Base-by-base conservation (phyloP, 2,329 filamentous ascomycete species). In the Thielaviopsis populi region DNA sequence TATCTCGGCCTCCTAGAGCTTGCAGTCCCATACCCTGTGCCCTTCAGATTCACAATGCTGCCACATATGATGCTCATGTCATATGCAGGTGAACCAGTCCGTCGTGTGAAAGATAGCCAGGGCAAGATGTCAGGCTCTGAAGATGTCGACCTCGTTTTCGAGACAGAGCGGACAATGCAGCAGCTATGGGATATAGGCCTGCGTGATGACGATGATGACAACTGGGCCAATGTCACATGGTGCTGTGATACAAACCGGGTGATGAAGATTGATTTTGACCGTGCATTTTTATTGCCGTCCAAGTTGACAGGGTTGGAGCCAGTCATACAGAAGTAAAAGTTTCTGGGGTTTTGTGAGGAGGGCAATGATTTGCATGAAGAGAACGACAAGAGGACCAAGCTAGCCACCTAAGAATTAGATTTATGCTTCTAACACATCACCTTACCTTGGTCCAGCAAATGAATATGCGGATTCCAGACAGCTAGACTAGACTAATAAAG, bases 1-100 rank as follows among this genome's bases (percentile, higher is more conserved):
- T 19, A 54, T 13, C 50, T 54, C 22, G 50, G 24, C 1, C 24
- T 54, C 2, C 13, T 54, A 7, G 50, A 54, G 0, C 50, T 54
- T 11, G 15, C 13, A 10, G 22, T 17, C 4, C 50, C 50, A 13
- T 54, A 33, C 27, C 50, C 50, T 30, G n/a, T 54, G 11, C 22
- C 27, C 8, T 17, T 15, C 11, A 27, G 22, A 4, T 54, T 54
- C 24, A 30, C 24, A 13, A 17, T 11, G 15, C 17, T 54, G 15
- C 27, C 11, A 17, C 17, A 54, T 17, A 27, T 54, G 22, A 54
- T 54, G 50, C 24, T 54, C 24, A 54, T 30, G 24, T 33, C 50
- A 2, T 54, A 54, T 17, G 50, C 50, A 27, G 50, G 50, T 90
- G 22, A 54, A 22, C 15, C 50, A 10, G n/a, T n/a, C 22, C 17